Conservation (phyloP, 2,329 filamentous ascomycete species). For the Talaromyces sp. region DNA sequence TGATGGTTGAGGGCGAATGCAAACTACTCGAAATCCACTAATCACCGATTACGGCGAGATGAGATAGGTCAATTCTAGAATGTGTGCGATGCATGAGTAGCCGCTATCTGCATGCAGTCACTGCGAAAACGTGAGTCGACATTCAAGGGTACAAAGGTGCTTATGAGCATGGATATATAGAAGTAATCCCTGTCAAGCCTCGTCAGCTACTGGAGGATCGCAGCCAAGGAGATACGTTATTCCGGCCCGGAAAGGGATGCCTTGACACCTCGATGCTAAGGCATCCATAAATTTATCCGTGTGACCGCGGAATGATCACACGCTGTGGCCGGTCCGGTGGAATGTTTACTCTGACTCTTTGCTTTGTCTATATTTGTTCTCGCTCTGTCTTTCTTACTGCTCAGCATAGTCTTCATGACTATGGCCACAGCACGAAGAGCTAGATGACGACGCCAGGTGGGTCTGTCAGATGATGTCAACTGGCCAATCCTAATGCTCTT, state of each 20-base stretch:
- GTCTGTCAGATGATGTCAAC: slow-evolving; percentile 4
- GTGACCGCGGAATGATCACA: neutral
- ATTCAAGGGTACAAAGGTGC: neutral
- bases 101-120: neutral
- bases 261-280: neutral
- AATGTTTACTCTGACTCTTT: neutral
- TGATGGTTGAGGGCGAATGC: neutral
- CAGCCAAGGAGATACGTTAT: neutral
- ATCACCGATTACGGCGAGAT: neutral
- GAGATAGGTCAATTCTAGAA: neutral
- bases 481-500: slow-evolving; percentile 4
- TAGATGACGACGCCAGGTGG: neutral
- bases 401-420: neutral
- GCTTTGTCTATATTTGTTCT: neutral
- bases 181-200: too few species aligned
- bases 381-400: neutral
- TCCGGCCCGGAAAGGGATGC: neutral
- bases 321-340: neutral
- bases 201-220: too few species aligned
- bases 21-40: neutral
- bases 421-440: neutral
- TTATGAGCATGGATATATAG: neutral
- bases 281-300: neutral
- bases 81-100: neutral
- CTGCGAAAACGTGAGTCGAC: neutral